Percentiles rank a stretch among this genome's conserved stretches.
phyloP scores from a whole-genome alignment of 2,329 filamentous ascomycete species.

The Talaromyces sp. region DNA sequence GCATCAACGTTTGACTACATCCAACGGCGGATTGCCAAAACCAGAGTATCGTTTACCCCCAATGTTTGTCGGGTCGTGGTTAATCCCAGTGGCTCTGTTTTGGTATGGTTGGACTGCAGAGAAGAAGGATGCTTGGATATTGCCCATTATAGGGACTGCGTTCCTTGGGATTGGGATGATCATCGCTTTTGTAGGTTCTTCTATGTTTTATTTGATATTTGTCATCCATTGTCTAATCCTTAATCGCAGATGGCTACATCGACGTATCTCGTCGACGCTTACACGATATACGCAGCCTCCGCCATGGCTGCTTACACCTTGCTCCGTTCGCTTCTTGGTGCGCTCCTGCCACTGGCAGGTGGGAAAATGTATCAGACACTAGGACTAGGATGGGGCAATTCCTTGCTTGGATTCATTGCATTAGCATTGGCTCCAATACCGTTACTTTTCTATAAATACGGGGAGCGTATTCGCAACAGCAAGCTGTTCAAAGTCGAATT shows the following conservation, averaged over 20 bases:
- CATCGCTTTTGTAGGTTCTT: conserved; percentile 48
- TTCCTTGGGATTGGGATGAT: conserved; percentile 58
- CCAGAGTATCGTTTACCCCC: conserved; percentile 55
- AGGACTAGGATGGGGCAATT: conserved; percentile 53
- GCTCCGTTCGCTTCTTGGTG: conserved; percentile 56
- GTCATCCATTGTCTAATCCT: conserved; percentile 14
- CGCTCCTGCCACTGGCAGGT: conserved; percentile 62
- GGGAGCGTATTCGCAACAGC: conserved; percentile 36
- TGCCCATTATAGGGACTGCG: conserved; percentile 59
- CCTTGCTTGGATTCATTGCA: conserved; percentile 56
- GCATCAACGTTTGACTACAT: conserved; percentile 32
- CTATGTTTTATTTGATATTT: conserved; percentile 4
- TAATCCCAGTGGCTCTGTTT: conserved; percentile 57
- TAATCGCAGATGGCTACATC: conserved; percentile 50
- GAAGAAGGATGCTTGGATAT: conserved; percentile 56
- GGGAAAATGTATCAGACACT: conserved; percentile 49
- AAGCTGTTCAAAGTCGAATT: conserved; percentile 19
- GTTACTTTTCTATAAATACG: conserved; percentile 37
- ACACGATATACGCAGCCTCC: conserved; percentile 48
- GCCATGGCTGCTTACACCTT: conserved; percentile 57
- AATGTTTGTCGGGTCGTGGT: conserved; percentile 55
- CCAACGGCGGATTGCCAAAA: conserved; percentile 43
- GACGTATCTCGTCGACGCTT: conserved; percentile 62
- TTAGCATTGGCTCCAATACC: conserved; percentile 50
- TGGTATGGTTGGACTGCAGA: conserved; percentile 61